Conservation (phyloP, 2,329 filamentous ascomycete species). For the Xylariales sp. region DNA sequence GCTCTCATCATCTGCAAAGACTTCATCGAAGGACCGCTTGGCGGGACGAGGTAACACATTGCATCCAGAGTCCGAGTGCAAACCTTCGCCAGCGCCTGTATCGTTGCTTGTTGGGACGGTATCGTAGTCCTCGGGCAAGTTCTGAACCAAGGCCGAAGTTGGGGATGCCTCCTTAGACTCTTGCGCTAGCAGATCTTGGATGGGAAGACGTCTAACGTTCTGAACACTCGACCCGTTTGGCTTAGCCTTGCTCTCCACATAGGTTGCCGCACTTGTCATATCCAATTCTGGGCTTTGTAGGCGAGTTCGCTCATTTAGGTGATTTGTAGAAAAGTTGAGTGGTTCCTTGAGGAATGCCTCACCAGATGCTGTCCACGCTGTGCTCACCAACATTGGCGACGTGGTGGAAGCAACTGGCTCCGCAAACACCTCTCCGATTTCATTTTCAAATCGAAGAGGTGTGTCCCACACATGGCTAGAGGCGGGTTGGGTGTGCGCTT, state of each 20-base stretch:
- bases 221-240: conserved; percentile 6
- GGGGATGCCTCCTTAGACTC: conserved; percentile 14
- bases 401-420: neutral
- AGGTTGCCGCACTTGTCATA: conserved; percentile 26
- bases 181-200: conserved; percentile 21
- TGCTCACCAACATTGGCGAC: neutral
- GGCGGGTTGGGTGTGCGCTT: neutral
- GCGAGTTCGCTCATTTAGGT: conserved; percentile 4
- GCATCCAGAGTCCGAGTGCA: neutral
- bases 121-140: no score
- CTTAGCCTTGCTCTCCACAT: conserved; percentile 22
- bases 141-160: neutral
- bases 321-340: conserved; percentile 6
- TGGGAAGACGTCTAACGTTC: conserved; percentile 17
- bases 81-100: conserved; percentile 10
- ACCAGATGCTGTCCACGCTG: conserved; percentile 22
- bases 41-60: conserved; percentile 1
- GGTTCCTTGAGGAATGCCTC: conserved; percentile 27
- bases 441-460: neutral
- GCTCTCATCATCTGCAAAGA: no score
- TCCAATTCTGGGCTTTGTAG: conserved; percentile 19
- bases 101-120: neutral
- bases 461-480: no score
- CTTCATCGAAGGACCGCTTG: conserved; percentile 21
- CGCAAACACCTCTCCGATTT: neutral